Conservation (phyloP, 495 filamentous ascomycete genomes). For the Xylaria intraflava region DNA sequence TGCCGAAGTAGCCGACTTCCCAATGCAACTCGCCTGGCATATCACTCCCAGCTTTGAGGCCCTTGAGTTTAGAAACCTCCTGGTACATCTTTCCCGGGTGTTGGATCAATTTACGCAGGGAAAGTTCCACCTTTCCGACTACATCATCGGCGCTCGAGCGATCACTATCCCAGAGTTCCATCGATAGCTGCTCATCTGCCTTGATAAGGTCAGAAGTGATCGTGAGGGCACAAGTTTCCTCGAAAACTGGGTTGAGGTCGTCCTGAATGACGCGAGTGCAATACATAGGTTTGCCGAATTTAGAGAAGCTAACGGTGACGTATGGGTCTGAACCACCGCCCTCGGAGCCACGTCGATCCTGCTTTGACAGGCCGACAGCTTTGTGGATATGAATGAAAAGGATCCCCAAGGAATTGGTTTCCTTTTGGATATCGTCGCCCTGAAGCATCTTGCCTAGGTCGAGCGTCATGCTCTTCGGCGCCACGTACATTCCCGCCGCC, state of each 20-base stretch:
- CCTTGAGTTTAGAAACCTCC: slow-evolving; percentile 76
- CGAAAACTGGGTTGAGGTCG: slow-evolving; percentile 89
- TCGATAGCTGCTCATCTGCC: slow-evolving; percentile 81
- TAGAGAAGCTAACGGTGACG: slow-evolving; percentile 62
- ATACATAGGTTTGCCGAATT: slow-evolving; percentile 97
- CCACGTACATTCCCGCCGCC: slow-evolving; percentile 83
- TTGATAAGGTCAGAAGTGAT: slow-evolving; percentile 86
- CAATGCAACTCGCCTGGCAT: slow-evolving; percentile 94
- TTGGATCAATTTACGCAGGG: slow-evolving; percentile 89
- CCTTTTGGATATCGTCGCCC: slow-evolving; percentile 86
- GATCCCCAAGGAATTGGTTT: slow-evolving; percentile 74
- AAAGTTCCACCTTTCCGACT: slow-evolving; percentile 87
- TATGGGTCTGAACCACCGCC: slow-evolving; percentile 92
- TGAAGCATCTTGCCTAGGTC: slow-evolving; percentile 84
- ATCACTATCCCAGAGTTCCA: slow-evolving; percentile 95
- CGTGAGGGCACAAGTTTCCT: slow-evolving; percentile 79
- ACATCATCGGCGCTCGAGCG: slow-evolving; percentile 85
- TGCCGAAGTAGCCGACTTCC: slow-evolving; percentile 92
- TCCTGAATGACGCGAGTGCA: slow-evolving; percentile 93
- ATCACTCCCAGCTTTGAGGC: slow-evolving; percentile 70
- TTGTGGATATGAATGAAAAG: slow-evolving; percentile 89
- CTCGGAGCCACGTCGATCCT: slow-evolving; percentile 75
- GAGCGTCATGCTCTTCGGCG: slow-evolving; percentile 91
- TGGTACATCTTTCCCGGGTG: slow-evolving; percentile 89
- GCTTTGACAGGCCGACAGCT: slow-evolving; percentile 81